phyloP scores from a whole-genome alignment of 352 stramenopile genomes.

The Pythium graminicola region DNA sequence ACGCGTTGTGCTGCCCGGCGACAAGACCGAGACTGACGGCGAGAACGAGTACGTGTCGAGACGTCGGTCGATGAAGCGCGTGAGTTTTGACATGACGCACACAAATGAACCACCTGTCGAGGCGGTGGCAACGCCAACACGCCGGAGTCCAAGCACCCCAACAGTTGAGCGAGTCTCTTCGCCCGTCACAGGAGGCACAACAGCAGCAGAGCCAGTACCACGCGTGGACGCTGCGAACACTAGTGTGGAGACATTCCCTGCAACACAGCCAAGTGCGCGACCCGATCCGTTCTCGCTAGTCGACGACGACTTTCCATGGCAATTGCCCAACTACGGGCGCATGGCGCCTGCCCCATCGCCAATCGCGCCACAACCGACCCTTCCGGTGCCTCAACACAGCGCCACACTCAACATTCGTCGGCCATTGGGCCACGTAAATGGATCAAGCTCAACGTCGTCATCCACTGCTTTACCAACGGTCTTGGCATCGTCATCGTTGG shows the following conservation, averaged over 20 bases:
- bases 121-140: too few relatives aligned
- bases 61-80: slow-evolving; percentile 1
- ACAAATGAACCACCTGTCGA: too few relatives aligned
- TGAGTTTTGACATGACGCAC: slow-evolving; percentile 13
- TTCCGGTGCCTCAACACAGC: not conserved
- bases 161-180: not conserved
- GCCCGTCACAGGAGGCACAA: not conserved
- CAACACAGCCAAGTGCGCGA: not conserved
- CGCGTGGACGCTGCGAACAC: not conserved
- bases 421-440: slow-evolving; percentile 6
- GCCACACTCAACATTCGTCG: slow-evolving; percentile 16
- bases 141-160: too few relatives aligned
- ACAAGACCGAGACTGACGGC: slow-evolving; percentile 3
- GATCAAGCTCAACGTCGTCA: not conserved
- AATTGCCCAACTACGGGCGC: slow-evolving; percentile 18
- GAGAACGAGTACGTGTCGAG: not conserved
- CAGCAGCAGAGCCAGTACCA: not conserved
- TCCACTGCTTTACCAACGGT: not conserved
- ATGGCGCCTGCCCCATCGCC: not conserved
- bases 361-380: not conserved
- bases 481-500: not conserved
- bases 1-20: slow-evolving; percentile 9
- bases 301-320: slow-evolving; percentile 24
- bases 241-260: not conserved
- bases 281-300: slow-evolving; percentile 18